Conservation (phyloP, 2,329 filamentous ascomycete genomes). For the Myriosclerotinia curreyana region DNA sequence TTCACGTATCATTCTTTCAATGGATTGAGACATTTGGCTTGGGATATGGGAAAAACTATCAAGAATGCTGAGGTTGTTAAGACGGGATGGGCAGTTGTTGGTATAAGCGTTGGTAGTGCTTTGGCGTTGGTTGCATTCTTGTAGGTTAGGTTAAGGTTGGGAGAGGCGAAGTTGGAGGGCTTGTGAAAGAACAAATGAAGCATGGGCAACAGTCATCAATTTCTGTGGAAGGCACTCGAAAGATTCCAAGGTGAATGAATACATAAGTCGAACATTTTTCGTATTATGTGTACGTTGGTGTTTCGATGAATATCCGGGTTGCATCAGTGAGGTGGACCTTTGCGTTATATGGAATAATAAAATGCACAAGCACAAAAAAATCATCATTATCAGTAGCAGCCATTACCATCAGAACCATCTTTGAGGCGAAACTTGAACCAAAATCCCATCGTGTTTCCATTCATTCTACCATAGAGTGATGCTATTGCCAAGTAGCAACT, state of each 20-base stretch:
- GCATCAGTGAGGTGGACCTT: not conserved
- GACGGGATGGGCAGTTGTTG: conserved; percentile 63
- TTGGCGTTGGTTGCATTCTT: conserved; percentile 36
- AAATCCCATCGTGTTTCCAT: not conserved
- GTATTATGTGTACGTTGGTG: not conserved
- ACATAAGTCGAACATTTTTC: not conserved
- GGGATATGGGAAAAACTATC: conserved; percentile 63
- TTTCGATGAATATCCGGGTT: not conserved
- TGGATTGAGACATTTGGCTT: conserved; percentile 68
- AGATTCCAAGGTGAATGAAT: not conserved
- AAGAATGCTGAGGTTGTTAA: conserved; percentile 62
- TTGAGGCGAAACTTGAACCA: not conserved
- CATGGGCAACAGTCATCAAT: not conserved
- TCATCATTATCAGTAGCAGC: not conserved
- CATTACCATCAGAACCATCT: not conserved
- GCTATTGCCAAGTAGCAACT: not conserved
- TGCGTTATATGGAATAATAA: conserved; percentile 1
- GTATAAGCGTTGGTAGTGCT: conserved; percentile 50
- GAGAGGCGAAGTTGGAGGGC: not conserved
- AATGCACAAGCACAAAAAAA: not conserved
- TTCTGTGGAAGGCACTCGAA: not conserved
- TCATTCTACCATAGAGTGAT: not conserved
- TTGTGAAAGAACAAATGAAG: conserved; percentile 11
- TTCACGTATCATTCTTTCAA: conserved; percentile 69
- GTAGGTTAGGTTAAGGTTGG: conserved; percentile 21